Percentiles rank a stretch among this genome's conserved stretches.
Conservation (phyloP, 176 grass and related monocot species). For the Olyra latifolia region DNA sequence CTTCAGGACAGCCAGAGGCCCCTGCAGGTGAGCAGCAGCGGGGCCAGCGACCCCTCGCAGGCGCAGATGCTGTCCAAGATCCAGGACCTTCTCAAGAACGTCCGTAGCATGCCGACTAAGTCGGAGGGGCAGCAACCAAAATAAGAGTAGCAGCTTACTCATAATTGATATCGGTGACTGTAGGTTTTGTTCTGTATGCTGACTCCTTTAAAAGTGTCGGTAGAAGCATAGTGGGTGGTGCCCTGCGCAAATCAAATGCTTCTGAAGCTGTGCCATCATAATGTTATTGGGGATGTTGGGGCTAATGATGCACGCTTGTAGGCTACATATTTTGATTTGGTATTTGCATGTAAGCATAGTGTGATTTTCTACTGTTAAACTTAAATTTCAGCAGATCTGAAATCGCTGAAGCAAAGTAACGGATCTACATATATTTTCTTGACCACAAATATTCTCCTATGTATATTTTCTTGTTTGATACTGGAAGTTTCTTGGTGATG, state of each 20-base stretch:
- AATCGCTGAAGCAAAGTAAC: background rate
- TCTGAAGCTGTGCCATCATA: background rate
- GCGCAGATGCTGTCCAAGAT: slow-evolving; percentile 88
- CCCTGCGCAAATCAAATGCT: background rate
- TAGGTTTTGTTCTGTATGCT: slow-evolving; percentile 28
- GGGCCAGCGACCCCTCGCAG: slow-evolving; percentile 40
- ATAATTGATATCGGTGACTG: background rate
- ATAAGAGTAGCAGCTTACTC: slow-evolving; percentile 14
- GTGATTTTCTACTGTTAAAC: background rate
- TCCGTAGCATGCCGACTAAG: slow-evolving; percentile 51
- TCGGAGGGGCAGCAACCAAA: slow-evolving; percentile 53
- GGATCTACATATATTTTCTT: background rate
- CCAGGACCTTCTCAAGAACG: slow-evolving; percentile 92
- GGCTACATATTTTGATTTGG: background rate
- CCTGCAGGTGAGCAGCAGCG: slow-evolving; percentile 23
- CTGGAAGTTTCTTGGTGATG: background rate
- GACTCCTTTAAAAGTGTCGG: slow-evolving; percentile 17
- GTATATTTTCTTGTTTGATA: background rate
- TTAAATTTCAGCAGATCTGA: background rate
- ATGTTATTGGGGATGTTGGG: background rate
- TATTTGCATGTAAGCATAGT: background rate
- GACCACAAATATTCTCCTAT: background rate
- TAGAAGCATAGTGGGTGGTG: background rate
- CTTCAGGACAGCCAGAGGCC: slow-evolving; percentile 73
- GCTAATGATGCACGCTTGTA: slow-evolving; percentile 13